Base-by-base conservation (phyloP, 805 yeast genomes). In the Yarrowia deformans region DNA sequence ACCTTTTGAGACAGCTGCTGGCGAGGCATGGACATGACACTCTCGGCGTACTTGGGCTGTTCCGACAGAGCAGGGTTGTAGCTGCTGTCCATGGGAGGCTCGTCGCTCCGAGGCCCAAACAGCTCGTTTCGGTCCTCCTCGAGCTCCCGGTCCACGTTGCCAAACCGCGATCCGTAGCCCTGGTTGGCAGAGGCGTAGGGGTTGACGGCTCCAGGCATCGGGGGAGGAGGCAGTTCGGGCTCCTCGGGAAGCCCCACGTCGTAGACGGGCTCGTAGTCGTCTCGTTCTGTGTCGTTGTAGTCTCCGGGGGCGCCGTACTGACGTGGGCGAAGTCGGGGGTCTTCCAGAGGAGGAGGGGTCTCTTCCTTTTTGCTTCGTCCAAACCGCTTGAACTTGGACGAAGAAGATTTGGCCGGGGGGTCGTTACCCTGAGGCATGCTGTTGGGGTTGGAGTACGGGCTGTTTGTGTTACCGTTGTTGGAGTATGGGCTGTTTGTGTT, bases 1-100 rank as follows among this genome's bases (percentile, higher is more conserved):
- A 60, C 66, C 42, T 60, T 43, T 19, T 60, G 66, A 3, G 66
- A 43, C 39, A 60, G 42, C 66, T 60, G 43, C 52, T 60, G 66
- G 0, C 66, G 66, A 9, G 66, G 66, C 66, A 60, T 43, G 19
- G 52, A 45, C 66, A 60, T 60, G 66, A 45, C 52, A 5, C 52
- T 45, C 14, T 60, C 66, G 32, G 66, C 66, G 42, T 60, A 60
- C 66, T 56, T 56, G 64, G 66, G 46, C 40, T 58, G 39, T 18
- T 60, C 42, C 3, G 40, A 18, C 32, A 60, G 40, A 1, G 52
- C 52, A 8, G 66, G 66, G 66, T 60, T 45, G 42, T 60, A 60
- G 14, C 34, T 18, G 52, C 34, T 34, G 42, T 43, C 42, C 42
- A 39, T 32, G 23, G 63, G 42, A 14, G 50, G 50, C 37, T 34